Evolutionary conservation across 2,329 filamentous ascomycete genomes (phyloP), one percentile per base, ranked within the genome.

Genomic region (Ilyonectria sp.): DNA sequence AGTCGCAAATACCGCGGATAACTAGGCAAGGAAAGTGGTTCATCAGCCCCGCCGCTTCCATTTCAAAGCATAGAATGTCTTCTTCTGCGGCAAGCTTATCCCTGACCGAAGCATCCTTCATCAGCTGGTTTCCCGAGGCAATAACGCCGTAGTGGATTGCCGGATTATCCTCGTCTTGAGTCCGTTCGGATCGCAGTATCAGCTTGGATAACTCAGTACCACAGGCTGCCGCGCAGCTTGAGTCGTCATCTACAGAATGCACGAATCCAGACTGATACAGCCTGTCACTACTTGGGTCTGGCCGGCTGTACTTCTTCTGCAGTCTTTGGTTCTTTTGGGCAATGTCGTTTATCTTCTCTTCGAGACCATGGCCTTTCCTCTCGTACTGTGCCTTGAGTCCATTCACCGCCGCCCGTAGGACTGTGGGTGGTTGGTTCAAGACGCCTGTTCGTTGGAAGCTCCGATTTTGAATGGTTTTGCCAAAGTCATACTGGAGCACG

Each of bases 251-350:
- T 21, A 21, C 21, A 10, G 62, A 40, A 21, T 21, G 21, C 21
- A 21, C 33, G 17, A 69, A 6, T 8, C 15, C 7, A 2, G 55
- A 49, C n/a, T 37, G 46, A 11, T 71, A 73, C 0, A 73, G 57
- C n/a, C 33, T 61, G 44, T 72, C 64, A 15, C 21, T 69, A 0
- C 26, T 1, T 40, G 35, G 35, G 19, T 13, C 2, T 17, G 71
- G 71, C 9, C 58, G 63, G 3, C 23, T n/a, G 29, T 67, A 70
- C 3, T 68, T 37, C 2, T 60, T 67, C 7, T 31, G 46, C 26
- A 74, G 60, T 23, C 61, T 49, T 2, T 62, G 66, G 19, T 46
- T 46, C 2, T 53, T 44, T 15, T 26, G 8, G 13, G 72, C 10
- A 10, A 59, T 40, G 0, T 6, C 2, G 2, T 37, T 26, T 6